Evolutionary conservation across 306 rosid genomes (phyloP), one percentile per base, ranked within the genome.

Genomic region (Aeschynomene evenia): DNA sequence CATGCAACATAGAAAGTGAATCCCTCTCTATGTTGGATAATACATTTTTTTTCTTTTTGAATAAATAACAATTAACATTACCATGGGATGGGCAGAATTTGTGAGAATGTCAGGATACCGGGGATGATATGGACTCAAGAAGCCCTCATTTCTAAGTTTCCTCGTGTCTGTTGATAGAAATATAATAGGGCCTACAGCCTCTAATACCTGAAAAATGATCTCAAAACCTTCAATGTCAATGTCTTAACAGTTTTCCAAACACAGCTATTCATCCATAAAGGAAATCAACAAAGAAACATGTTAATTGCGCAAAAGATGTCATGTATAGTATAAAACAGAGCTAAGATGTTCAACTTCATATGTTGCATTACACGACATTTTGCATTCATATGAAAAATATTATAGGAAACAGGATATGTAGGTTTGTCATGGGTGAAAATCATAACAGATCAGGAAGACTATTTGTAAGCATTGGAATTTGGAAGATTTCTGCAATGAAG

Each of bases 31-130:
- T 2, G 31, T 26, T 5, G 5, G 31, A 26, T 26, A 26, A 26
- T 5, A 26, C 31, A 26, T 3, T 26, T 26, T 26, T 26, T 26
- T 26, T 26, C 2, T 26, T 26, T 26, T 28, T 28, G 31, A 28
- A 28, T 3, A 28, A 28, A 2, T 28, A 28, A 28, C 31, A 74
- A 53, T 4, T 70, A 45, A 16, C 31, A 58, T 73, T 85, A 94
- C 99, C 97, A 94, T 81, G 11, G 99, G 98, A 83, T 91, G 99
- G 73, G 99, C 97, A 62, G 99, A 90, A 74, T 94, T 94, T 59
- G 99, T 94, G 55, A 94, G 99, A 80, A 94, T 94, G 82, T 94
- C 99, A 5, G 99, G 98, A 78, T 85, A 94, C 67, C 99, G 96
- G 77, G 99, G 97, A 83, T 94, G 99, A 75, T 88, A 94, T 60